These are phyloP conservation scores for Aspergillus niger DNA, from an alignment of 2,329 filamentous ascomycete species.

Conservation along the genomic window DNA sequence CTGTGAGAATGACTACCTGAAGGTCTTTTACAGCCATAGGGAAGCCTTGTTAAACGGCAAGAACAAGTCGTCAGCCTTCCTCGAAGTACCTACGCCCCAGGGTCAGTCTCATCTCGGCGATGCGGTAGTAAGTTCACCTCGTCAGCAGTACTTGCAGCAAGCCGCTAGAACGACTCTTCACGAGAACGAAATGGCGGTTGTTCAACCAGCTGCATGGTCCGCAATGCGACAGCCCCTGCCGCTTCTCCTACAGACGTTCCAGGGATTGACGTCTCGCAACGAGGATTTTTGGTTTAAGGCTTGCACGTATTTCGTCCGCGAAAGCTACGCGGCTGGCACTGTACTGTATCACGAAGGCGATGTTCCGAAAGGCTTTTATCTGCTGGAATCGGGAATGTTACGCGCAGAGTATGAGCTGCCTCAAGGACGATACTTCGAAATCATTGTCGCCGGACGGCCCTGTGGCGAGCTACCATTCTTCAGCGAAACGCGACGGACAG, in stretches of 20 bases:
- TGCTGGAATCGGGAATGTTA: slow-evolving; percentile 85
- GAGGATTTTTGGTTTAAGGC: slow-evolving; percentile 95
- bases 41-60: slow-evolving; percentile 47
- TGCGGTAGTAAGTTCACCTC: slow-evolving; percentile 70
- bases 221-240: slow-evolving; percentile 87
- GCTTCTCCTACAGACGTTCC: slow-evolving; percentile 93
- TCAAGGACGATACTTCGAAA: slow-evolving; percentile 85
- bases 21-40: slow-evolving; percentile 72
- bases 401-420: slow-evolving; percentile 88
- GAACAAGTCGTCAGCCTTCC: slow-evolving; percentile 15
- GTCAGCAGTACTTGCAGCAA: slow-evolving; percentile 73
- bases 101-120: slow-evolving; percentile 46
- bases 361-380: slow-evolving; percentile 78
- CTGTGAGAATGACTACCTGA: slow-evolving; percentile 92
- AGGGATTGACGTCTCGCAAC: slow-evolving; percentile 78
- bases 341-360: slow-evolving; percentile 79
- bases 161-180: slow-evolving; percentile 75
- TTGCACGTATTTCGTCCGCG: slow-evolving; percentile 71
- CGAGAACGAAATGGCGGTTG: slow-evolving; percentile 59
- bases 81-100: slow-evolving; percentile 37
- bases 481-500: slow-evolving; percentile 82
- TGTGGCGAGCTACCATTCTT: slow-evolving; percentile 98
- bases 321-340: slow-evolving; percentile 67
- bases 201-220: slow-evolving; percentile 69
- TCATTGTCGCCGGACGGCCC: slow-evolving; percentile 90